These are phyloP conservation scores for Cucurbita moschata DNA, from an alignment of 306 rosid species.

Conservation along the genomic window DNA sequence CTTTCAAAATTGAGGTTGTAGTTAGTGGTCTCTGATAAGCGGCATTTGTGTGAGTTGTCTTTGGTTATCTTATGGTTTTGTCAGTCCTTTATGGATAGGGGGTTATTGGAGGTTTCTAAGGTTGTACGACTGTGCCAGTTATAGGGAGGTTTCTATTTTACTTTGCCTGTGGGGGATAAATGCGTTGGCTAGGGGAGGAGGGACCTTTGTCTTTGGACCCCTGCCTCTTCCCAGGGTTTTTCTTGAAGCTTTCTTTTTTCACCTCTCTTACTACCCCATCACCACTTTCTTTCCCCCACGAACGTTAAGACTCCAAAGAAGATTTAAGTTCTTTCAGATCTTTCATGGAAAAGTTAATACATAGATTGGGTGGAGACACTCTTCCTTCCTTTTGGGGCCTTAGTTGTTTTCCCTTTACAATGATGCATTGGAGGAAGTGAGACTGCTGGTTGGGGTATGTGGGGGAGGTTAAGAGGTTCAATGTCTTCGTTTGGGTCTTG, in stretches of 20 bases:
- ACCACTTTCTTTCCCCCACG: neutral
- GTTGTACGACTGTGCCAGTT: neutral
- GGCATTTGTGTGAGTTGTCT: neutral
- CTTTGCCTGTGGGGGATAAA: neutral
- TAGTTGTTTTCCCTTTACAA: neutral
- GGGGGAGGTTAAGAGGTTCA: neutral
- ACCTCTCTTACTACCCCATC: neutral
- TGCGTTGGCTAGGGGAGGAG: neutral
- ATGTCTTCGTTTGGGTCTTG: neutral
- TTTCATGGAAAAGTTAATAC: neutral
- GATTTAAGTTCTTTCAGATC: neutral
- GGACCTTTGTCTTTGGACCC: neutral
- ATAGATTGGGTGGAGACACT: neutral
- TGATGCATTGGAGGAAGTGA: neutral
- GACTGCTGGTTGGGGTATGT: neutral
- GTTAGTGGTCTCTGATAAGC: neutral
- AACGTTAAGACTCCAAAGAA: neutral
- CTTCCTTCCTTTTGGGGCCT: neutral
- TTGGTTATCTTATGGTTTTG: neutral
- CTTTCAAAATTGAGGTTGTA: neutral
- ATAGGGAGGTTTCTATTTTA: neutral
- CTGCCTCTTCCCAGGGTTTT: neutral
- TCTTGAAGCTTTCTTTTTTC: neutral
- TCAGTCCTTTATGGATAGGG: neutral
- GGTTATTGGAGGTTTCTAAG: neutral